Evolutionary conservation across 2,329 filamentous ascomycete genomes (phyloP).

Genomic region (Neonectria neomacrospora): DNA sequence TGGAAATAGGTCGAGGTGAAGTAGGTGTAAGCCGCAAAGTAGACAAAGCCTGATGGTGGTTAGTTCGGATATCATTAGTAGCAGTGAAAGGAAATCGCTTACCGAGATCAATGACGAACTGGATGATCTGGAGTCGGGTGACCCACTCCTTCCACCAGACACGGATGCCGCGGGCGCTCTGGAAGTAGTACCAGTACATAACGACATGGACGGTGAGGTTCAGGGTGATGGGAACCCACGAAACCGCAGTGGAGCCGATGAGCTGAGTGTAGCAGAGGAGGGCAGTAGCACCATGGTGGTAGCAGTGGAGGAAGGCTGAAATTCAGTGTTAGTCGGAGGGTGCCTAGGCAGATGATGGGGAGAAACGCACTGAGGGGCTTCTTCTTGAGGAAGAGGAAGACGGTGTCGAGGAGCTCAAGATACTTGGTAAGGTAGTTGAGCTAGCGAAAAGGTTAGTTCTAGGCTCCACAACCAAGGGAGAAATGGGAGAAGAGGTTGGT

Average conservation of each 20-base stretch:
- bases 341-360: neutral
- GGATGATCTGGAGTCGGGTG: conserved; percentile 94
- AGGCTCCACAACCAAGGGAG: conserved; percentile 8
- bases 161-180: conserved; percentile 91
- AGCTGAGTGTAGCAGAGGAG: conserved; percentile 98
- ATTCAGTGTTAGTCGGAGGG: conserved; percentile 47
- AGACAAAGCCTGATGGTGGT: conserved; percentile 80
- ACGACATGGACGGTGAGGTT: conserved; percentile 96
- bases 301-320: conserved; percentile 93
- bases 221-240: conserved; percentile 92
- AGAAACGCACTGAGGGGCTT: conserved; percentile 78
- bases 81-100: conserved; percentile 51
- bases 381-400: conserved; percentile 99
- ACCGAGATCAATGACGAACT: conserved; percentile 98
- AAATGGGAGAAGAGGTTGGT: conserved; percentile 16
- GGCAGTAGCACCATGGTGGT: conserved; percentile 96
- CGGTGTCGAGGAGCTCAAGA: conserved; percentile 92
- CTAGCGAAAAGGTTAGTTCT: conserved; percentile 58
- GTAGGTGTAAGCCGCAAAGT: conserved; percentile 79
- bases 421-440: conserved; percentile 99
- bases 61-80: conserved; percentile 18
- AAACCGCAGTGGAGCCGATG: conserved; percentile 90
- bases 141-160: conserved; percentile 99
- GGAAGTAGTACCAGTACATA: conserved; percentile 99
- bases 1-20: conserved; percentile 99